These are phyloP conservation scores for Didymella exigua DNA, from an alignment of 2,329 filamentous ascomycete species.

Conservation along the genomic window DNA sequence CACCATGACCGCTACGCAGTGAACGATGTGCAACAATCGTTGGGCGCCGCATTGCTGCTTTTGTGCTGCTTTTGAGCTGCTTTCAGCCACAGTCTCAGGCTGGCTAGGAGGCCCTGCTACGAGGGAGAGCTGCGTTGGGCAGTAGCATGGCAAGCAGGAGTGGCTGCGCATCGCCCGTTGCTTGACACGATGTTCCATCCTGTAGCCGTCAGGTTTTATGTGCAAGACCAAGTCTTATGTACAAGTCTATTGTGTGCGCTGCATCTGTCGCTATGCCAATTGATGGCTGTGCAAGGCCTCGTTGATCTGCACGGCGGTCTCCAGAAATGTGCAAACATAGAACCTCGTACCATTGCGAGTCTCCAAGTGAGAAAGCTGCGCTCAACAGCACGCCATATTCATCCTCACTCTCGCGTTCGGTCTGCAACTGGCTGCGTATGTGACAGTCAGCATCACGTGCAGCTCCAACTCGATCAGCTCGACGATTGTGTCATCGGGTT, in stretches of 20 bases:
- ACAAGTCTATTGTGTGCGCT: background rate
- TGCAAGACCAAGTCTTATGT: background rate
- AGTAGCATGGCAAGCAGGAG: background rate
- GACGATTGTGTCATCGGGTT: background rate
- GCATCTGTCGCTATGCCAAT: background rate
- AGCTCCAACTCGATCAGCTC: slow-evolving; percentile 1
- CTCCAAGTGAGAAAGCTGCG: background rate
- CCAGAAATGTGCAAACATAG: background rate
- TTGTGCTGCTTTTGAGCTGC: slow-evolving; percentile 1
- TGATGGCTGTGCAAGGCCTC: background rate
- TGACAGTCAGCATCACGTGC: background rate
- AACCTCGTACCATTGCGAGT: background rate
- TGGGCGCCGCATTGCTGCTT: slow-evolving; percentile 13
- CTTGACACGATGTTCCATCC: background rate
- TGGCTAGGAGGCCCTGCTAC: background rate
- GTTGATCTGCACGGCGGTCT: background rate
- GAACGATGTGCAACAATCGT: slow-evolving; percentile 8
- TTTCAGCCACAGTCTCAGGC: background rate
- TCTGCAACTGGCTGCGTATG: background rate
- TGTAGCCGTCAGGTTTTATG: background rate
- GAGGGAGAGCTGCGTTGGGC: background rate
- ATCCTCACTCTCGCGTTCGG: background rate
- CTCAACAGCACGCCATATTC: background rate
- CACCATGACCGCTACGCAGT: slow-evolving; percentile 17
- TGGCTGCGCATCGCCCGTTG: background rate